phyloP scores from a whole-genome alignment of 148 eudicot genomes.

The Arctostaphylos glauca region DNA sequence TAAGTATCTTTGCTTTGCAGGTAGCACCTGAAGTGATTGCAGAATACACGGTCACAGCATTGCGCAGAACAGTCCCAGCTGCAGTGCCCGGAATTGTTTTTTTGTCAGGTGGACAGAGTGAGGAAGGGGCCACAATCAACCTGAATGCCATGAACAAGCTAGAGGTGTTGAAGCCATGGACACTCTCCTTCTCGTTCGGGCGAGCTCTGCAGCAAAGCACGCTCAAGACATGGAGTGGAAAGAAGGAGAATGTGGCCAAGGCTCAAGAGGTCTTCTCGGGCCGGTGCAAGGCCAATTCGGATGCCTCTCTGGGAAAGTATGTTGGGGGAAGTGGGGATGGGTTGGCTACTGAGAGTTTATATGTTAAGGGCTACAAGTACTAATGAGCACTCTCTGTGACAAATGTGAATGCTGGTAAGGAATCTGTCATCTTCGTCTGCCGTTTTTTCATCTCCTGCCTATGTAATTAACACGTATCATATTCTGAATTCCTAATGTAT shows the following conservation, averaged over 20 bases:
- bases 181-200: slow-evolving; percentile 82
- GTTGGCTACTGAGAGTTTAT: slow-evolving; percentile 71
- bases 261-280: slow-evolving; percentile 68
- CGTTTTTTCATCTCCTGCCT: neutral
- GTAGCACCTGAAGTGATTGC: slow-evolving; percentile 80
- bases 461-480: neutral
- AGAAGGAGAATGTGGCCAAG: slow-evolving; percentile 65
- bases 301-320: slow-evolving; percentile 76
- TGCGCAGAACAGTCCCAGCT: slow-evolving; percentile 77
- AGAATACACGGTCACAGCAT: slow-evolving; percentile 72
- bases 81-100: slow-evolving; percentile 94
- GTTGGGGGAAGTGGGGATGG: slow-evolving; percentile 45
- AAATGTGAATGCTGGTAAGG: neutral
- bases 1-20: slow-evolving; percentile 24
- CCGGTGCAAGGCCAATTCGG: slow-evolving; percentile 83
- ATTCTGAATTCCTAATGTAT: neutral
- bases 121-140: slow-evolving; percentile 77
- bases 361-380: slow-evolving; percentile 80
- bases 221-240: slow-evolving; percentile 82
- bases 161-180: slow-evolving; percentile 75
- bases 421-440: neutral
- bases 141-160: slow-evolving; percentile 85
- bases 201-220: slow-evolving; percentile 88
- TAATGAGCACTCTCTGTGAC: slow-evolving; percentile 11
- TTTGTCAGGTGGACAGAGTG: slow-evolving; percentile 89